Percentiles rank a stretch among this genome's conserved stretches.
Evolutionary conservation across 2,329 filamentous ascomycete species (phyloP).

Genomic region (Didymosphaeria variabile): DNA sequence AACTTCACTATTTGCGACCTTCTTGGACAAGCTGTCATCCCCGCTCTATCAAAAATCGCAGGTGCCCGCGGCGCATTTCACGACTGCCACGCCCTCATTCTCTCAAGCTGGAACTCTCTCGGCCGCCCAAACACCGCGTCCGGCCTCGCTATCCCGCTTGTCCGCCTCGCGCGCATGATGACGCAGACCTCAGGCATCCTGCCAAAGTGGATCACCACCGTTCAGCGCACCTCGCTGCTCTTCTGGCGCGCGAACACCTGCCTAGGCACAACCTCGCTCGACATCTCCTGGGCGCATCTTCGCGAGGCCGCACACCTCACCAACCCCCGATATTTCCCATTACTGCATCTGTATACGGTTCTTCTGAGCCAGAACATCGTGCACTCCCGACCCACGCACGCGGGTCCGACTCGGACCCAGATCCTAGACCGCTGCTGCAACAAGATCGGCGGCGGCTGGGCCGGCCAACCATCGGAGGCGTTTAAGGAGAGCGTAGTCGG

Average conservation of each 20-base stretch:
- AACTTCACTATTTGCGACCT: conserved; percentile 32
- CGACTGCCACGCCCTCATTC: conserved; percentile 35
- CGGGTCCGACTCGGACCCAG: conserved; percentile 5
- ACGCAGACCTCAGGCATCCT: conserved; percentile 31
- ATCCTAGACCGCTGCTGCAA: conserved; percentile 39
- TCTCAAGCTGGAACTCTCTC: conserved; percentile 38
- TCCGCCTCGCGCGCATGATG: conserved; percentile 42
- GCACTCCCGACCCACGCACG: conserved; percentile 22
- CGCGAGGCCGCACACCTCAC: conserved; percentile 28
- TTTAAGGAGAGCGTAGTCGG: conserved; percentile 36
- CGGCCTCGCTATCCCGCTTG: conserved; percentile 39
- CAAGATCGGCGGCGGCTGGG: conserved; percentile 33
- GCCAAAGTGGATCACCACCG: conserved; percentile 35
- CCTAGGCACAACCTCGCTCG: conserved; percentile 22
- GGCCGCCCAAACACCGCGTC: conserved; percentile 32
- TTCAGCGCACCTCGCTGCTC: conserved; percentile 29
- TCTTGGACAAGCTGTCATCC: conserved; percentile 32
- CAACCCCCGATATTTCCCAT: conserved; percentile 29
- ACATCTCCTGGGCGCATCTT: conserved; percentile 37
- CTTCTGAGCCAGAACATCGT: conserved; percentile 41
- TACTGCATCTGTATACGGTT: conserved; percentile 44
- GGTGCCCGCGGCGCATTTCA: conserved; percentile 20
- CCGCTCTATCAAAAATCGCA: conserved; percentile 26
- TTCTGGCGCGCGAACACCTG: conserved; percentile 44
- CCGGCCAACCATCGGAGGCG: conserved; percentile 28